Base-by-base conservation (phyloP, 352 stramenopile genomes). In the Globisporangium recalcitrans region DNA sequence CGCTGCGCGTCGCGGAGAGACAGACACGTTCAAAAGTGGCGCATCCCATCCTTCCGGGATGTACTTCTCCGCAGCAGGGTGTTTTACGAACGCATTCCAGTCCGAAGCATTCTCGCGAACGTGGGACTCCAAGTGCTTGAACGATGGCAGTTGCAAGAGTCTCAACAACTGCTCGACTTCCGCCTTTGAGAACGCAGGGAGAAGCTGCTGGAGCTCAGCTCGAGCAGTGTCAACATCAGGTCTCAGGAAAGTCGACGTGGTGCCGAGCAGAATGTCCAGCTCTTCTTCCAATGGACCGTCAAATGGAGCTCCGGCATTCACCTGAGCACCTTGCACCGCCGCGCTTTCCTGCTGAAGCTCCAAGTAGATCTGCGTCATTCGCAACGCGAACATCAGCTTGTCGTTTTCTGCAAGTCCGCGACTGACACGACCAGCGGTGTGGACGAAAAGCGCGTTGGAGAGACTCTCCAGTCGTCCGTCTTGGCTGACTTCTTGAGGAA, bases 321-420 rank as follows among this genome's bases (percentile, higher is more conserved):
- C 55, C 16, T 73, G 70, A 56, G 63, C 63, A 52, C 64, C 63
- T 53, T 76, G 88, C 38, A 52, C 61, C 16, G 36, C 62, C 9
- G 42, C 27, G 19, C 19, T 67, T 42, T 91, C 80, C 8, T 82
- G 75, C 48, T 84, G 67, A 47, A 96, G 65, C 66, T 91, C 83
- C 13, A 94, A 65, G 74, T 92, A 92, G 63, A 98, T 96, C 66
- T 98, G 90, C 29, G 97, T 95, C 54, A 99, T 76, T 16, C 97
- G 82, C 42, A 99, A 63, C 11, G 95, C 91, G 80, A 99, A 99
- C 65, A 99, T 97, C n/a, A 99, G 91, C 72, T 99, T 98, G 74
- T 99, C 97, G 32, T 95, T 95, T 63, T 98, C 87, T 11, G 93
- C 89, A 48, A 99, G 74, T 24, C 97, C 95, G 62, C 95, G 90